Evolutionary conservation across 2,329 filamentous ascomycete species (phyloP).

Genomic region (Tolypocladium inflatum): DNA sequence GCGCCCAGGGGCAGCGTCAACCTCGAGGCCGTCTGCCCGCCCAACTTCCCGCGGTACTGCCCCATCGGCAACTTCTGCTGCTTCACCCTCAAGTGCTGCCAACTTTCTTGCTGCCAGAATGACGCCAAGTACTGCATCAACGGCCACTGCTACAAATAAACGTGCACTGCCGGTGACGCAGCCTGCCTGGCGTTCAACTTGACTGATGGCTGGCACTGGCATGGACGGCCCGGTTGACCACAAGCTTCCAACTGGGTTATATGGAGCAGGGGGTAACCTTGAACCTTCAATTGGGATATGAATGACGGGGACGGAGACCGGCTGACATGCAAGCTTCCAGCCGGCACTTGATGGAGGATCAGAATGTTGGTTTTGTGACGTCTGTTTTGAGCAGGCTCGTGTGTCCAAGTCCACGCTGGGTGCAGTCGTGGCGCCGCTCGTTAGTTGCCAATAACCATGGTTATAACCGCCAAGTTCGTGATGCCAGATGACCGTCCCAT

Average conservation of each 20-base stretch:
- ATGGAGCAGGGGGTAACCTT: too few relatives aligned
- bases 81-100: constrained; percentile 5
- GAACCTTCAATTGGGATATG: background rate
- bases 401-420: background rate
- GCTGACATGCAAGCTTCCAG: background rate
- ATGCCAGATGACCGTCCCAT: too few relatives aligned
- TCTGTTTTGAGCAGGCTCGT: background rate
- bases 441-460: background rate
- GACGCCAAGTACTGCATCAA: constrained; percentile 3
- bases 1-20: background rate
- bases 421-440: background rate
- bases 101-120: constrained; percentile 4
- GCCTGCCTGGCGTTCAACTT: background rate
- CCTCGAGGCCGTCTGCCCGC: background rate
- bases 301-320: background rate
- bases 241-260: background rate
- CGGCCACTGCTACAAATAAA: constrained; percentile 5
- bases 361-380: background rate
- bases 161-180: background rate
- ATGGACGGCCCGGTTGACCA: background rate
- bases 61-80: constrained; percentile 3
- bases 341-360: background rate
- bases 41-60: constrained; percentile 3
- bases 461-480: background rate
- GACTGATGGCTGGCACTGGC: background rate